Evolutionary conservation across 2,329 filamentous ascomycete species (phyloP), one percentile per base, ranked within the genome.

Genomic region (Hypoxylon sp.): DNA sequence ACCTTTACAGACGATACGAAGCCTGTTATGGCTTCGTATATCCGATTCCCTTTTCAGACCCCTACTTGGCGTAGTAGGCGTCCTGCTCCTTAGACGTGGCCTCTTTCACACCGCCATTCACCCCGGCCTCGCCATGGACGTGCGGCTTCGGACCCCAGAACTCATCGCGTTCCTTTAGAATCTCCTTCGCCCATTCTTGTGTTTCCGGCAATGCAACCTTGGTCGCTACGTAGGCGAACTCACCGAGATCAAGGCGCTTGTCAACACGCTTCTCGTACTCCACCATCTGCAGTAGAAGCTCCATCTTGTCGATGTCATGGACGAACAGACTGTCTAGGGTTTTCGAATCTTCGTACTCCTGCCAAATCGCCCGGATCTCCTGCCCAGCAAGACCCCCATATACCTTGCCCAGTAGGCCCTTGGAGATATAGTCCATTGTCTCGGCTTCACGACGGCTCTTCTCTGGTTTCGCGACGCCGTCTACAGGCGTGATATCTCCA

Each of bases 291-390:
- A 97, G 83, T 68, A 99, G 82, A 72, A 99, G 84, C 83, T 99
- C 96, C 80, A 99, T 90, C 89, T 98, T 98, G 82, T 99, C 96
- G 65, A 99, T 89, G 79, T 99, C 96, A 79, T 99, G 96, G 47
- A 99, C 96, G 71, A 95, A 98, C 68, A 90, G 86, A 73, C 92
- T 93, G 78, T 99, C 95, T 13, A 91, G 82, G 7, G 96, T 98
- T 82, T 91, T 76, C 17, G 89, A 90, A 74, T 96, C 93, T 80
- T 99, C 96, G 77, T 99, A 99, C 80, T 99, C 96, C 76, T 97
- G 91, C 93, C 96, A 99, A 55, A 98, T 86, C 7, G 86, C 88
- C 65, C 91, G 86, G 29, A 99, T 91, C 57, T 94, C 90, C 59
- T 86, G 78, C 2, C 91, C 94, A 0, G 89, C 86, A 2, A 77